These are phyloP conservation scores for Emydomyces testavorans DNA, from an alignment of 2,329 filamentous ascomycete genomes.

Conservation along the genomic window DNA sequence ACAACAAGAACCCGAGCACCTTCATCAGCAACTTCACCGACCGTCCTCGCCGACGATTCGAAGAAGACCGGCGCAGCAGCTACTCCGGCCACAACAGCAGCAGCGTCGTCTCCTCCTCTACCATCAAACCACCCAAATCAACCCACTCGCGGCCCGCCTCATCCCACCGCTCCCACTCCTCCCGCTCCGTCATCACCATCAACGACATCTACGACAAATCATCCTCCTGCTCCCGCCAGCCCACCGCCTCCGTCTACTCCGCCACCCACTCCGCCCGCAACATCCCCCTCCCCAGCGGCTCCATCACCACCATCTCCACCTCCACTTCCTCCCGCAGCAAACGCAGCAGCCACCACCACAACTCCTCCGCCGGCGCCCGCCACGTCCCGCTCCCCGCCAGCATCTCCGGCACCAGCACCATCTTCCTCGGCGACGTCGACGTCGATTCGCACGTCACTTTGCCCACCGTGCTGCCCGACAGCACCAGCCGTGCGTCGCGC, in stretches of 20 bases:
- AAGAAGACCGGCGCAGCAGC: constrained; percentile 18
- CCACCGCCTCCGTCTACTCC: constrained; percentile 21
- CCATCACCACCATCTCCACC: constrained; percentile 21
- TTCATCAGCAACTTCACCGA: constrained; percentile 34
- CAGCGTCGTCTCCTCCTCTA: constrained; percentile 16
- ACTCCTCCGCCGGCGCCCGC: constrained; percentile 17
- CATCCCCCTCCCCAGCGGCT: constrained; percentile 28
- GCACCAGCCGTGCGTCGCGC: constrained; percentile 20
- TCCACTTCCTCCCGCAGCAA: constrained; percentile 17
- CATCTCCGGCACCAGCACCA: constrained; percentile 22
- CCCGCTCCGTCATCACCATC: constrained; percentile 13
- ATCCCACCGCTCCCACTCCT: constrained; percentile 14
- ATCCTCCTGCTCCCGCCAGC: constrained; percentile 17
- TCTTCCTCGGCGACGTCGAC: constrained; percentile 22
- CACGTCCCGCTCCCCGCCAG: constrained; percentile 27
- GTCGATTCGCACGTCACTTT: constrained; percentile 54
- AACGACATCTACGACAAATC: constrained; percentile 13
- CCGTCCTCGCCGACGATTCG: constrained; percentile 18
- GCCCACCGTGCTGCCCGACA: constrained; percentile 22
- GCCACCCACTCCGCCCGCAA: constrained; percentile 29
- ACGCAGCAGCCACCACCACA: constrained; percentile 14
- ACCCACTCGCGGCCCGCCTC: constrained; percentile 11
- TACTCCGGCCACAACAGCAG: constrained; percentile 19
- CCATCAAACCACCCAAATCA: constrained; percentile 12
- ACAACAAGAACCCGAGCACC: constrained; percentile 26